Percentiles rank a stretch among this genome's conserved stretches.
Conservation (phyloP, 129 eudicot genomes). For the Solidago caesia region DNA sequence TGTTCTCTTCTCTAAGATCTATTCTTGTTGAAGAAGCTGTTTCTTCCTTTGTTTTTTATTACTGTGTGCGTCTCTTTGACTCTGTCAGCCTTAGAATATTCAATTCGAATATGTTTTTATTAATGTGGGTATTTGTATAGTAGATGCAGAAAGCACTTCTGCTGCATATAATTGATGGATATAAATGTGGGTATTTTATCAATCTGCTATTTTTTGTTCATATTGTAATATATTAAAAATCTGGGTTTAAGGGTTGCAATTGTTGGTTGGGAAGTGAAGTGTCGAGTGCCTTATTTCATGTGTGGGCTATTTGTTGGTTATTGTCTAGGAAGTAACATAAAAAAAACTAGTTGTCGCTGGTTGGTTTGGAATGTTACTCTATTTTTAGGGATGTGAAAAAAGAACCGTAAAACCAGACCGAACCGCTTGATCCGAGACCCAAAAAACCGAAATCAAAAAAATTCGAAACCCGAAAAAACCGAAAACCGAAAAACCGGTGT, state of each 20-base stretch:
- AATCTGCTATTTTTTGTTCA: no score
- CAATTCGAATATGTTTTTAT: background rate
- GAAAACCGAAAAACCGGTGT: no score
- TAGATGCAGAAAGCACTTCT: background rate
- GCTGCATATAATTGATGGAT: background rate
- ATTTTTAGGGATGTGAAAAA: no score
- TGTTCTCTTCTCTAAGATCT: background rate
- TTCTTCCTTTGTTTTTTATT: background rate
- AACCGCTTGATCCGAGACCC: no score
- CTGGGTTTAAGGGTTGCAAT: no score
- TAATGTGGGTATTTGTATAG: slow-evolving; percentile 1
- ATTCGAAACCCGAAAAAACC: no score
- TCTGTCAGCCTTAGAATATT: background rate
- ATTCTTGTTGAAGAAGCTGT: background rate
- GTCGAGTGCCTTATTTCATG: no score
- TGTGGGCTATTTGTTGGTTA: no score
- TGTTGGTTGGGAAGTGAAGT: background rate
- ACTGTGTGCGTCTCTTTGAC: background rate
- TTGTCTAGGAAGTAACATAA: background rate
- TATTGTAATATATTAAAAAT: no score
- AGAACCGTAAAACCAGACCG: no score
- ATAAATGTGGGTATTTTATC: background rate
- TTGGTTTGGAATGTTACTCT: slow-evolving; percentile 2
- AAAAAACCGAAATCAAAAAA: no score
- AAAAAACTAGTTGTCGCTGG: background rate